Evolutionary conservation across 768 basidiomycete genomes (phyloP).

Genomic region (Naganishia vaughanmartiniae): DNA sequence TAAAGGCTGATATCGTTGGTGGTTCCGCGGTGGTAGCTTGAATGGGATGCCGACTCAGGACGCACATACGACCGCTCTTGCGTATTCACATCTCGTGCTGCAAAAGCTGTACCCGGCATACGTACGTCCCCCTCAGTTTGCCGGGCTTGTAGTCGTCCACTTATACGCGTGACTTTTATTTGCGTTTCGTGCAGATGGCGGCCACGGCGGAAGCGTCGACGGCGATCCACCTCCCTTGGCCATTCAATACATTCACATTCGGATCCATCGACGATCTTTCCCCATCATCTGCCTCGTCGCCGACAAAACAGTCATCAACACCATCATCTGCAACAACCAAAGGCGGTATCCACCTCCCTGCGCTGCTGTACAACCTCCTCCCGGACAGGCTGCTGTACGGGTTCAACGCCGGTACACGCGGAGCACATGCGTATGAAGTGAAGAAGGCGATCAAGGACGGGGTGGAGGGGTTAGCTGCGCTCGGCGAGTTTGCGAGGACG

Average conservation of each 20-base stretch:
- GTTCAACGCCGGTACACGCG: conserved; percentile 14
- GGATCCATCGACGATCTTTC: conserved; percentile 19
- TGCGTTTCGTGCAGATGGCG: not conserved
- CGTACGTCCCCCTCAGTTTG: conserved; percentile 19
- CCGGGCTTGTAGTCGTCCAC: not conserved
- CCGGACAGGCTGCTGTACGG: conserved; percentile 13
- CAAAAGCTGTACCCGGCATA: conserved; percentile 32
- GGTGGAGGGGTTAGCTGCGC: conserved; percentile 23
- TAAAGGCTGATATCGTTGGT: not conserved
- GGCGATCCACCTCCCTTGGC: conserved; percentile 25
- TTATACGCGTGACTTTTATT: not conserved
- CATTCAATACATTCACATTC: conserved; percentile 16
- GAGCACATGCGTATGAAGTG: not conserved
- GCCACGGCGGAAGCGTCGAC: conserved; percentile 13
- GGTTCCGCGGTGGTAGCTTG: not conserved
- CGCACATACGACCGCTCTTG: conserved; percentile 29
- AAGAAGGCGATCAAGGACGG: conserved; percentile 25
- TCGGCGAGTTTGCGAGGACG: conserved; percentile 19
- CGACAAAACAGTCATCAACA: not conserved
- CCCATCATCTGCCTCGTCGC: not conserved
- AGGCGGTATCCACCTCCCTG: conserved; percentile 15
- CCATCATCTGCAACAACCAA: not conserved
- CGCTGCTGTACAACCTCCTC: conserved; percentile 6
- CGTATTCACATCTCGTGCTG: conserved; percentile 29
- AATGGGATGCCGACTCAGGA: conserved; percentile 33